Conservation (phyloP, 208 protist genomes). For the Leishmania lainsoni region DNA sequence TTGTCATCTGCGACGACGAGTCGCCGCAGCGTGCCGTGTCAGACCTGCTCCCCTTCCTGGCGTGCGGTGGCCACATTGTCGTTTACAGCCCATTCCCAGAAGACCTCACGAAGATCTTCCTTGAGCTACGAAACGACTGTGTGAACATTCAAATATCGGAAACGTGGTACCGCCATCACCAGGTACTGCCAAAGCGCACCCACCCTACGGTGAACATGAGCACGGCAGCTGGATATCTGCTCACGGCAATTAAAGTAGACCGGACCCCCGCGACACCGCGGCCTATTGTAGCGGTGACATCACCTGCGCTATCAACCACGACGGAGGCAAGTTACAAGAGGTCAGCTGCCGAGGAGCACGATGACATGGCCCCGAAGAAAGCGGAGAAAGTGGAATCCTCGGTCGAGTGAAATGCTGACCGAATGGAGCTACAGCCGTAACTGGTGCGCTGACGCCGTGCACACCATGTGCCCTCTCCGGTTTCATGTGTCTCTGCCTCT, state of each 20-base stretch:
- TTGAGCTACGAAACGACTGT: constrained; percentile 61
- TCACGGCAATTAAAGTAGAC: constrained; percentile 89
- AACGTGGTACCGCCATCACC: constrained; percentile 94
- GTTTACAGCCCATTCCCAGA: constrained; percentile 90
- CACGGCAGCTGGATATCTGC: constrained; percentile 86
- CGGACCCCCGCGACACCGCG: constrained; percentile 27
- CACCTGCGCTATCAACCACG: not conserved
- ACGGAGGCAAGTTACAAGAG: constrained; percentile 6
- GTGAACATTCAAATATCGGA: constrained; percentile 90
- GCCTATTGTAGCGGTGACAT: not conserved
- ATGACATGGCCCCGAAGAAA: not conserved
- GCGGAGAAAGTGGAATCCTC: not conserved
- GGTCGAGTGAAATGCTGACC: not conserved
- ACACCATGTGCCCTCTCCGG: not conserved
- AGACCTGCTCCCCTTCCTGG: constrained; percentile 80
- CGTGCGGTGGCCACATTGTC: constrained; percentile 76
- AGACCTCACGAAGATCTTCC: constrained; percentile 70
- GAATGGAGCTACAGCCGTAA: not conserved
- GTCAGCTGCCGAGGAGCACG: not conserved
- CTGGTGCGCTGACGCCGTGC: not conserved
- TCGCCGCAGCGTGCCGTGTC: constrained; percentile 34
- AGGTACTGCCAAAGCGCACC: constrained; percentile 92
- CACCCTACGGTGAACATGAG: constrained; percentile 95
- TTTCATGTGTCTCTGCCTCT: not conserved
- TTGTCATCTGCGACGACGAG: constrained; percentile 71